phyloP scores from a whole-genome alignment of 495 filamentous ascomycete species.

The Penicillium waksmanii region DNA sequence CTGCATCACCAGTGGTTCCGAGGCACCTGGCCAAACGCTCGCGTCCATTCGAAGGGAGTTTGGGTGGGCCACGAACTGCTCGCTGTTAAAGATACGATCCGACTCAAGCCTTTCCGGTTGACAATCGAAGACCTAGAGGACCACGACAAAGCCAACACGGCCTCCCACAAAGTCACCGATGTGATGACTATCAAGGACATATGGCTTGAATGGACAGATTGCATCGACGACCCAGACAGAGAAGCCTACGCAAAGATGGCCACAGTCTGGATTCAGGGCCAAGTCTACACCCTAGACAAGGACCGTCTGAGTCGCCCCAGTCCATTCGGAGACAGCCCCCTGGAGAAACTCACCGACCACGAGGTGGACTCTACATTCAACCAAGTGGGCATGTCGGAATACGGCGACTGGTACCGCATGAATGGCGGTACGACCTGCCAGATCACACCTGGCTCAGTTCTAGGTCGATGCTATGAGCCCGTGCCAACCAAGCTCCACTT shows the following conservation, averaged over 20 bases:
- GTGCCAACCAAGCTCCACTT: constrained; percentile 52
- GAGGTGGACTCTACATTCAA: constrained; percentile 42
- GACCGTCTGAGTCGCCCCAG: constrained; percentile 29
- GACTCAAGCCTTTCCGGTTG: constrained; percentile 45
- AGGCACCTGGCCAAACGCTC: constrained; percentile 58
- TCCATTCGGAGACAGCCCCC: constrained; percentile 23
- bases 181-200: constrained; percentile 58
- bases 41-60: constrained; percentile 55
- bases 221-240: constrained; percentile 47
- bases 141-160: background rate
- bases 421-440: constrained; percentile 40
- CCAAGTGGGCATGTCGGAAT: constrained; percentile 44
- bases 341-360: constrained; percentile 33
- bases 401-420: constrained; percentile 54
- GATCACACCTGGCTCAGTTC: constrained; percentile 52
- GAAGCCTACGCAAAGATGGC: constrained; percentile 47
- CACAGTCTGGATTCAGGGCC: constrained; percentile 49
- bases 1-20: constrained; percentile 53
- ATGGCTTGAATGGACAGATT: constrained; percentile 45
- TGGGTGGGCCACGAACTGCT: constrained; percentile 61
- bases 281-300: constrained; percentile 49
- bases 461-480: constrained; percentile 59
- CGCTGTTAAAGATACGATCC: constrained; percentile 54
- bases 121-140: constrained; percentile 15
- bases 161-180: constrained; percentile 37